Base-by-base conservation (phyloP, 345 rosid genomes). In the Dovyalis caffra region DNA sequence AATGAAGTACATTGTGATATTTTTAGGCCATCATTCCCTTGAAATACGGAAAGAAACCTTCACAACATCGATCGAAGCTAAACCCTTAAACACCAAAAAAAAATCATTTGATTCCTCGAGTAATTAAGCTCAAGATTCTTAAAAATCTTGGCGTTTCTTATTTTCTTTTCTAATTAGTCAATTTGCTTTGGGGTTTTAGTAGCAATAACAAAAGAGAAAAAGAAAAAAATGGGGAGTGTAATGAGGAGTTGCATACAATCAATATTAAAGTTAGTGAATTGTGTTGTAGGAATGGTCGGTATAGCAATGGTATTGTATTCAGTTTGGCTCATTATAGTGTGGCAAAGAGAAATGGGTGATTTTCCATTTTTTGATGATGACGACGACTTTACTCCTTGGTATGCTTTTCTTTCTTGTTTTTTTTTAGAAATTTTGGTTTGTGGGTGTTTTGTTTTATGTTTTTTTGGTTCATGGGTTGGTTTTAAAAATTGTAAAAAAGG, bases 271-370 rank as follows among this genome's bases (percentile, higher is more conserved):
- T 76, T 93, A 77, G 76, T 89, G 79, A 95, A 95, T 85, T 89
- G 89, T 15, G 31, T 88, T 34, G 72, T 87, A 10, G 99, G 97
- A 32, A 91, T 95, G 95, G 90, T 87, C 78, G 99, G 98, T n/a
- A 40, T 90, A 37, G 91, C 90, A 28, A 85, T 87, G 93, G 76
- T 95, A 18, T 63, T 93, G 70, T 90, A 89, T 79, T 79, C 89
- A 16, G 83, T 87, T 68, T 93, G 98, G 98, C 80, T 93, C 32
- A 82, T 91, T 66, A 82, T 88, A 82, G 87, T 81, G 76, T 93
- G 99, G 99, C 82, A 86, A 74, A 84, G 85, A 72, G 83, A 89
- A 77, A 80, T 75, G 75, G 92, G 89, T 51, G 81, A 80, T 56
- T 75, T 84, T 2, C 97, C 95, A 23, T 79, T 86, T 65, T 73